A percentile compares a stretch with the other conserved stretches of the same genome.
Evolutionary conservation across 495 filamentous ascomycete genomes (phyloP).

Genomic region (Xylaria curta): DNA sequence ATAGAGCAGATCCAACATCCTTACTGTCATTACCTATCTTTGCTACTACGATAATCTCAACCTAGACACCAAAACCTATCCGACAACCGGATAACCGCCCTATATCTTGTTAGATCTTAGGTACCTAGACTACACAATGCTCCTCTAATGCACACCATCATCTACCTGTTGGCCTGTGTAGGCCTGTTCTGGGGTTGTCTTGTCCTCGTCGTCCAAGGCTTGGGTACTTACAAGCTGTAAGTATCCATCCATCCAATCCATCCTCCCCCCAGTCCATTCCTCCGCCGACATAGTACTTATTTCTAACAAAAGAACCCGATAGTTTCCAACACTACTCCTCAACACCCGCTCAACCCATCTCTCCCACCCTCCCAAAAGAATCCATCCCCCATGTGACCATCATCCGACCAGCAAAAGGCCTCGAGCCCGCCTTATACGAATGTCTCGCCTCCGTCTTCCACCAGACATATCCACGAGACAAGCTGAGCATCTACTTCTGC

Average conservation of each 20-base stretch:
- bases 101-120: not conserved
- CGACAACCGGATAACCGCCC: not conserved
- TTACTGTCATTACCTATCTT: too few relatives aligned
- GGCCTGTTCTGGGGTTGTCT: slow-evolving; percentile 57
- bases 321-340: slow-evolving; percentile 60
- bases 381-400: slow-evolving; percentile 84
- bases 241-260: slow-evolving; percentile 24
- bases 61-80: not conserved
- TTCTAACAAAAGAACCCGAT: slow-evolving; percentile 23
- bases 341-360: slow-evolving; percentile 49
- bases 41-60: too few relatives aligned
- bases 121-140: slow-evolving; percentile 17
- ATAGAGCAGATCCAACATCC: not conserved
- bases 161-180: slow-evolving; percentile 51
- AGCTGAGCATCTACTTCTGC: slow-evolving; percentile 84
- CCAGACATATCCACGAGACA: slow-evolving; percentile 78
- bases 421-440: slow-evolving; percentile 88
- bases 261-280: not conserved
- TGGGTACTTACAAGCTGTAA: slow-evolving; percentile 61
- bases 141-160: slow-evolving; percentile 43
- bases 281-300: not conserved
- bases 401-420: slow-evolving; percentile 91
- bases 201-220: slow-evolving; percentile 55
- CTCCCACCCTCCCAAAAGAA: slow-evolving; percentile 49
- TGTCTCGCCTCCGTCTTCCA: slow-evolving; percentile 90